Percentiles rank a stretch among this genome's conserved stretches.
phyloP scores from a whole-genome alignment of 768 basidiomycete genomes.

The Naganishia randhawae region DNA sequence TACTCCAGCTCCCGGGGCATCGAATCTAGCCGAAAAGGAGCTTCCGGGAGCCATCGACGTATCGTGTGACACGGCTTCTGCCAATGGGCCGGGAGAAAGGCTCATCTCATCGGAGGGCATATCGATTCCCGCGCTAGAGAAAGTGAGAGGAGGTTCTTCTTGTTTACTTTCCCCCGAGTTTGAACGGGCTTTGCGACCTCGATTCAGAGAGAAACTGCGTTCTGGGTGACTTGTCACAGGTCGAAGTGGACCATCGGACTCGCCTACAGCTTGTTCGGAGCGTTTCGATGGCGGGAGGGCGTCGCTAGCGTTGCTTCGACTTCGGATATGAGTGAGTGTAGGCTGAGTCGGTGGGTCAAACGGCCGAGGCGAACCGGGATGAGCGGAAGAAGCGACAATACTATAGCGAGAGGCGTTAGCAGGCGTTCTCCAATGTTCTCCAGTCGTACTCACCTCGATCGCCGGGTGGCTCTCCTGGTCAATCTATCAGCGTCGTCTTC shows the following conservation, averaged over 20 bases:
- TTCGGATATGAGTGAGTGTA: slow-evolving; percentile 16
- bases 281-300: background rate
- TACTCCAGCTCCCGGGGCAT: slow-evolving; percentile 8
- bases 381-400: slow-evolving; percentile 5
- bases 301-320: slow-evolving; percentile 4
- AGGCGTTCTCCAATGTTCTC: background rate
- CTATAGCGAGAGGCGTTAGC: background rate
- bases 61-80: background rate
- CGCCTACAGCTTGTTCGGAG: background rate
- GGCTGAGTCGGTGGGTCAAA: slow-evolving; percentile 18
- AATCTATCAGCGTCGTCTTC: slow-evolving; percentile 43
- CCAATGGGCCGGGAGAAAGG: background rate
- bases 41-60: slow-evolving; percentile 2
- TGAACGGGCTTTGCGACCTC: slow-evolving; percentile 4
- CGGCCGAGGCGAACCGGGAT: slow-evolving; percentile 14
- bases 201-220: slow-evolving; percentile 1
- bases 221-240: background rate
- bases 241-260: background rate
- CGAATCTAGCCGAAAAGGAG: slow-evolving; percentile 2
- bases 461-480: slow-evolving; percentile 23
- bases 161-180: slow-evolving; percentile 12
- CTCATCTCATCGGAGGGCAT: background rate
- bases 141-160: background rate
- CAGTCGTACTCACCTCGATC: slow-evolving; percentile 16
- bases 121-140: background rate